phyloP scores from a whole-genome alignment of 2,329 filamentous ascomycete genomes.

The Hypoxylon sp. region DNA sequence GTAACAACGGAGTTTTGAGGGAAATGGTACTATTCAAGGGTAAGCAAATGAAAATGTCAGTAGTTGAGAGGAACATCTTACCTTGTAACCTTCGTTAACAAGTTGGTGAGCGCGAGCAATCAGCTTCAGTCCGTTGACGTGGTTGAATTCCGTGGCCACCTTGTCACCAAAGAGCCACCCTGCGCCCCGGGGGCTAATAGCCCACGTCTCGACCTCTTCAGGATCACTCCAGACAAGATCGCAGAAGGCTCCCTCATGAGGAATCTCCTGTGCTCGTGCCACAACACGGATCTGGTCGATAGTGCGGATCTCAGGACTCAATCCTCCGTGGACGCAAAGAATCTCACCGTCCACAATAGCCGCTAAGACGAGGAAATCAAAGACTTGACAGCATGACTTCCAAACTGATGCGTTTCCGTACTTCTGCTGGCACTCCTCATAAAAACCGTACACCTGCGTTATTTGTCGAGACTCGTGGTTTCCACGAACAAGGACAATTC shows the following conservation, averaged over 20 bases:
- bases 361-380: conserved; percentile 95
- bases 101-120: conserved; percentile 98
- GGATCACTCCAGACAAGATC: conserved; percentile 99
- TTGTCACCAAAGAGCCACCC: conserved; percentile 98
- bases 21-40: conserved; percentile 81
- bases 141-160: conserved; percentile 96
- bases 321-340: conserved; percentile 95
- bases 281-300: conserved; percentile 99
- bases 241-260: conserved; percentile 98
- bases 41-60: conserved; percentile 49
- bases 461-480: conserved; percentile 99
- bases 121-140: conserved; percentile 95
- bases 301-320: conserved; percentile 92
- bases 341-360: conserved; percentile 99
- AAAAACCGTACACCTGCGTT: conserved; percentile 98
- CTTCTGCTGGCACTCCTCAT: conserved; percentile 97
- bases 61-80: conserved; percentile 71
- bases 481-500: conserved; percentile 95
- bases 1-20: conserved; percentile 95
- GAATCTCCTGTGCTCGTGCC: conserved; percentile 96
- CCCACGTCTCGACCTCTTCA: conserved; percentile 97
- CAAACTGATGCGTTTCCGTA: conserved; percentile 99
- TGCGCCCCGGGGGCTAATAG: conserved; percentile 92
- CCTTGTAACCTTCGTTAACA: conserved; percentile 98
- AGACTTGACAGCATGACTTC: conserved; percentile 99